These are phyloP conservation scores for Tolypocladium album DNA, from an alignment of 2,329 filamentous ascomycete genomes.

Conservation along the genomic window DNA sequence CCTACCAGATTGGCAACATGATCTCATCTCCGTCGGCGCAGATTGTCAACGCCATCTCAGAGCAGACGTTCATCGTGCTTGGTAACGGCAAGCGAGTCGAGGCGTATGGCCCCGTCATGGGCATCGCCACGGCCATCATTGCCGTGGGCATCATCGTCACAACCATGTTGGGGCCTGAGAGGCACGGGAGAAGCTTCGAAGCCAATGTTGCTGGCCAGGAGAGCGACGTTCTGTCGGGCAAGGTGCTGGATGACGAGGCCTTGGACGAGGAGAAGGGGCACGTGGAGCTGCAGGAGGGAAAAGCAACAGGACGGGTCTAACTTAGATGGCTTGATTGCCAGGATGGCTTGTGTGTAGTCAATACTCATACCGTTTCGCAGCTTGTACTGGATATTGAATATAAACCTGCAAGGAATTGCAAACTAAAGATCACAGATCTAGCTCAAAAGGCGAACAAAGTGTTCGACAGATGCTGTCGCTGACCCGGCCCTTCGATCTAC, in stretches of 20 bases:
- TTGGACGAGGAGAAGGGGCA: slow-evolving; percentile 19
- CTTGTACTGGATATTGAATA: background rate
- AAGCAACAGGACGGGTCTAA: background rate
- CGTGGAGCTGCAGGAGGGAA: slow-evolving; percentile 5
- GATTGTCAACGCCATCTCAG: slow-evolving; percentile 66
- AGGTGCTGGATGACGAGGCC: slow-evolving; percentile 14
- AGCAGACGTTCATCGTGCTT: slow-evolving; percentile 45
- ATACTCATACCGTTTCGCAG: no score
- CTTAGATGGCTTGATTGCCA: background rate
- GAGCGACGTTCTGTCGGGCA: slow-evolving; percentile 10
- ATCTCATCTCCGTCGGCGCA: slow-evolving; percentile 62
- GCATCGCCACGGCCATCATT: slow-evolving; percentile 66
- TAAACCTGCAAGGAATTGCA: background rate
- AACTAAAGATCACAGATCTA: no score
- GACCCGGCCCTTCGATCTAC: no score
- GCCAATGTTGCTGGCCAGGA: slow-evolving; percentile 32
- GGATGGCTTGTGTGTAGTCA: background rate
- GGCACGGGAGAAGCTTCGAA: slow-evolving; percentile 60
- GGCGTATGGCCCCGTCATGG: slow-evolving; percentile 68
- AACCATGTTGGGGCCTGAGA: slow-evolving; percentile 62
- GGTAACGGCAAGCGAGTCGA: slow-evolving; percentile 46
- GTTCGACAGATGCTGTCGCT: no score
- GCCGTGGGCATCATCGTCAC: slow-evolving; percentile 58
- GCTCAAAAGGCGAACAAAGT: no score
- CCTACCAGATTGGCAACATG: slow-evolving; percentile 68